Evolutionary conservation across 1,139 yeast genomes (phyloP), one percentile per base, ranked within the genome.

Genomic region (Magnusiomyces fungicola): DNA sequence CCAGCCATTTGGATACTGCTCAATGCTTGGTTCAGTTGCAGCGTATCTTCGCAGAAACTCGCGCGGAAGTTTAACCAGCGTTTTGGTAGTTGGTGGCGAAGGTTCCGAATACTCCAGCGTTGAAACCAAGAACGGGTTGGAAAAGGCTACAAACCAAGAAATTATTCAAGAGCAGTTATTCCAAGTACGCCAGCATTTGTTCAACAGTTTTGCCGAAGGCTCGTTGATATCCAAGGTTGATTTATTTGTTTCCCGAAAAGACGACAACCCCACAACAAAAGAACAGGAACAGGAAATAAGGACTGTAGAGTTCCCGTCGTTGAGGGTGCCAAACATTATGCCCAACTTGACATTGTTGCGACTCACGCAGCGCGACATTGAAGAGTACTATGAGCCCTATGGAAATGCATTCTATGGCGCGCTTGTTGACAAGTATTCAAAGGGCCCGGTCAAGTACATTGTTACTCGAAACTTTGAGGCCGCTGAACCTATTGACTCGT

Each of bases 1-100:
- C 3, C 69, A 66, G 51, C 69, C 69, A 4, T 63, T 60, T 52
- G 65, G 67, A 2, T 64, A 63, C 41, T 55, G 58, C 44, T 54
- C 60, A 7, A 57, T 63, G 60, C 45, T 63, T 46, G 63, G 60
- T 5, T 50, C 62, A 1, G 60, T 60, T 2, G 30, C 56, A 3
- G 58, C 55, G 19, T 23, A 29, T 16, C 41, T 46, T 14, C 21
- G 42, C 14, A 24, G 14, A 16, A 7, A 22, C 9, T 6, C 23
- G 10, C 10, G 24, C 22, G 45, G 50, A 16, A 62, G 61, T 5
- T 50, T 57, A 50, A 52, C 54, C 24, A 47, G 55, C 5, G 51
- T 58, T 10, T 46, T 60, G 12, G 47, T 61, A 5, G 58, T 56
- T 2, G 64, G 64, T 12, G 45, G 54, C 16, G 59, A 56, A 12